A percentile compares a stretch with the other conserved stretches of the same genome.
phyloP scores from a whole-genome alignment of 352 stramenopile species.

The Globisporangium splendens region DNA sequence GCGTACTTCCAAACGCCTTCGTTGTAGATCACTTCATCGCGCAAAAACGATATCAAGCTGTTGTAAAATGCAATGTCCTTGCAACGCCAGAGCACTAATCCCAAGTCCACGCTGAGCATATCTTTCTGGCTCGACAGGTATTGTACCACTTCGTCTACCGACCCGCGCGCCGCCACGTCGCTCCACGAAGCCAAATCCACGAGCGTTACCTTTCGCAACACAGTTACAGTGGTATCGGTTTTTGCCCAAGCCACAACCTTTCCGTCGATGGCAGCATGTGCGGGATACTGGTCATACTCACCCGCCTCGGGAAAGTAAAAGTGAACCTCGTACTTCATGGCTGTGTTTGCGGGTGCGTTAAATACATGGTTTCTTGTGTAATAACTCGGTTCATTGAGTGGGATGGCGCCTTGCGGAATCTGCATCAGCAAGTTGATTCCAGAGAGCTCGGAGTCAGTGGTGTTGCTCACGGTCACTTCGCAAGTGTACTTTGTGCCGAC shows the following conservation, averaged over 20 bases:
- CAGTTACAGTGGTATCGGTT: conserved; percentile 11
- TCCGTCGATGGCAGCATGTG: conserved; percentile 34
- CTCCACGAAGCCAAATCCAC: conserved; percentile 60
- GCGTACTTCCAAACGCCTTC: conserved; percentile 48
- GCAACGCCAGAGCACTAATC: conserved; percentile 41
- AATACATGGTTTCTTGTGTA: conserved; percentile 47
- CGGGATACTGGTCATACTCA: conserved; percentile 50
- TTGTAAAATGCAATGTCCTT: conserved; percentile 34
- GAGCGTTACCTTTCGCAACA: conserved; percentile 23
- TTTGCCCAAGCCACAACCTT: conserved; percentile 35
- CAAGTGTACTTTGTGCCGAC: conserved; percentile 45
- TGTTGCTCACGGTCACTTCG: conserved; percentile 59
- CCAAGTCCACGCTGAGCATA: conserved; percentile 28
- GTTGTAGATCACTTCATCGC: conserved; percentile 34
- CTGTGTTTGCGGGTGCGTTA: conserved; percentile 35
- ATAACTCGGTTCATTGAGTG: conserved; percentile 31
- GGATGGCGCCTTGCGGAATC: conserved; percentile 55
- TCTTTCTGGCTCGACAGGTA: conserved; percentile 21
- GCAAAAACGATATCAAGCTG: conserved; percentile 28
- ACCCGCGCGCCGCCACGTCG: conserved; percentile 45
- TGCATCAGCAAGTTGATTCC: conserved; percentile 56
- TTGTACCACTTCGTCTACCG: conserved; percentile 36
- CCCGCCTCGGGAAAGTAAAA: conserved; percentile 63
- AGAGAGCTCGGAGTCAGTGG: conserved; percentile 23
- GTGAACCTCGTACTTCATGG: conserved; percentile 30